phyloP scores from a whole-genome alignment of 805 yeast genomes.

The Candida multigemmis region DNA sequence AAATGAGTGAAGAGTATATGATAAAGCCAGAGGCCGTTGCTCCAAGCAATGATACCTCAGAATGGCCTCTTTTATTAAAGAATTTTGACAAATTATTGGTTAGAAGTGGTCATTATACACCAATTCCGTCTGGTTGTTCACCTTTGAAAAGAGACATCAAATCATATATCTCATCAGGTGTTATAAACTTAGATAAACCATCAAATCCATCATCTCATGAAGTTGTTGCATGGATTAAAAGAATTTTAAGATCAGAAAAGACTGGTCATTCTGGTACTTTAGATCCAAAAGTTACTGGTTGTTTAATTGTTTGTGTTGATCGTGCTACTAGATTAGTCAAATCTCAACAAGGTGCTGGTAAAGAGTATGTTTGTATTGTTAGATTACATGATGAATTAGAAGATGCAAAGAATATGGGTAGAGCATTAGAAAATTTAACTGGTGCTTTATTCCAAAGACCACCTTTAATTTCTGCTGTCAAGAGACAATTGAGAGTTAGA shows the following conservation, averaged over 20 bases:
- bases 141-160: conserved; percentile 92
- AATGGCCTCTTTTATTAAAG: conserved; percentile 92
- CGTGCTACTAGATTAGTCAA: conserved; percentile 97
- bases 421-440: conserved; percentile 86
- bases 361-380: conserved; percentile 96
- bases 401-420: conserved; percentile 82
- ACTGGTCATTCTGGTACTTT: conserved; percentile 99
- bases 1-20: conserved; percentile 61
- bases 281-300: conserved; percentile 98
- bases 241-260: conserved; percentile 91
- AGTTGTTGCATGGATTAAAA: conserved; percentile 98
- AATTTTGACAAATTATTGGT: conserved; percentile 90
- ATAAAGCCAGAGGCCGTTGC: conserved; percentile 83
- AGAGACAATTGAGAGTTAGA: conserved; percentile 97
- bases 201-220: conserved; percentile 98
- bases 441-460: conserved; percentile 99
- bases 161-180: conserved; percentile 87
- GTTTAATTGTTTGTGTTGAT: conserved; percentile 96
- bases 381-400: conserved; percentile 90
- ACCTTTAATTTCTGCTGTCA: conserved; percentile 96
- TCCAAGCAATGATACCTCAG: conserved; percentile 78
- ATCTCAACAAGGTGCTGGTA: conserved; percentile 99
- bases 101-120: conserved; percentile 95
- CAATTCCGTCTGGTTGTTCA: conserved; percentile 91
- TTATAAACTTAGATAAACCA: conserved; percentile 95